These are phyloP conservation scores for Trichophyton schoenleinii DNA, from an alignment of 2,329 filamentous ascomycete genomes.

Conservation along the genomic window DNA sequence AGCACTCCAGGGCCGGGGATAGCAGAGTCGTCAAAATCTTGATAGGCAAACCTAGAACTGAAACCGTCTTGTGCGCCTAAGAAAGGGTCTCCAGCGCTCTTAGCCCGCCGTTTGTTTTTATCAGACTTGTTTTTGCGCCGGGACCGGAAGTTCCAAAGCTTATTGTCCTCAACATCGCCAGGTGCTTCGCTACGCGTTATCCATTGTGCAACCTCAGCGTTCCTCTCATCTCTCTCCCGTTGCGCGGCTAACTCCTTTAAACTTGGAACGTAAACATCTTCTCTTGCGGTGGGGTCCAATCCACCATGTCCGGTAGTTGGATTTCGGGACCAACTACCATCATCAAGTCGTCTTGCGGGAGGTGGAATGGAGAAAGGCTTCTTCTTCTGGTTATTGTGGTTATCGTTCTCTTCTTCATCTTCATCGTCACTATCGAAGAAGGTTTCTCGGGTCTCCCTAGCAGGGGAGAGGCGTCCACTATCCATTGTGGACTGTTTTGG, in stretches of 20 bases:
- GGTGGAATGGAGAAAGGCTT: constrained; percentile 14
- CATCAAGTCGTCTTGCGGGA: constrained; percentile 25
- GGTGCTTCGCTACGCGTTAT: constrained; percentile 39
- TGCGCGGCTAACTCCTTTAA: constrained; percentile 40
- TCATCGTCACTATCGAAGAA: constrained; percentile 18
- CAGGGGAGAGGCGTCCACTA: constrained; percentile 24
- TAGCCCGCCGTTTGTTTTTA: constrained; percentile 34
- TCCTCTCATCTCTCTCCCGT: constrained; percentile 38
- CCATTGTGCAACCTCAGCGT: constrained; percentile 43
- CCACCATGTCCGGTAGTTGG: constrained; percentile 32
- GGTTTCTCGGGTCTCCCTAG: not conserved
- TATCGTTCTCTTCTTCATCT: constrained; percentile 14
- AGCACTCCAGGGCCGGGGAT: constrained; percentile 42
- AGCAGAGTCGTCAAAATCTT: constrained; percentile 25
- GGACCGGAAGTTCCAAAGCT: constrained; percentile 8
- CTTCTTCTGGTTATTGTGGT: not conserved
- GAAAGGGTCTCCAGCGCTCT: constrained; percentile 28
- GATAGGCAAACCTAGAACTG: not conserved
- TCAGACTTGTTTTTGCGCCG: constrained; percentile 16
- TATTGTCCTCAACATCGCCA: constrained; percentile 26
- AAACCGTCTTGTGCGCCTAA: not conserved
- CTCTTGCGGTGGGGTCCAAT: constrained; percentile 36
- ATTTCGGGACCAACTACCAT: constrained; percentile 37
- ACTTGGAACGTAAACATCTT: constrained; percentile 34
- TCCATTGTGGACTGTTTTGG: not conserved